Base-by-base conservation (phyloP, 805 yeast genomes). In the Candida ovalis region DNA sequence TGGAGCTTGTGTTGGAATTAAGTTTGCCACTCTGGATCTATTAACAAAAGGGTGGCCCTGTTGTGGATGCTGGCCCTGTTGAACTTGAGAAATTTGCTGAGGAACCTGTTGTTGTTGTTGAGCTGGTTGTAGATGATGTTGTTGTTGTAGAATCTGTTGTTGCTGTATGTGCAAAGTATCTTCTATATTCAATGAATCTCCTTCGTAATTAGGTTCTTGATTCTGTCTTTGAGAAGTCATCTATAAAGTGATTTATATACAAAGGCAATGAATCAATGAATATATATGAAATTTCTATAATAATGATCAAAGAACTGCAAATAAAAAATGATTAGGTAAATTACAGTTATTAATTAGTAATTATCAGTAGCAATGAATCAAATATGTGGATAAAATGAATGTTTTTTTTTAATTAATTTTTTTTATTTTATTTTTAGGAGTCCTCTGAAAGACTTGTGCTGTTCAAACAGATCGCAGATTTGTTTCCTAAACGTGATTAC, bases 1-100 rank as follows among this genome's bases (percentile, higher is more conserved):
- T 28, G 62, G 48, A n/a, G 62, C 61, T 42, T 53, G 59, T 13
- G 45, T 40, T 25, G 57, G 48, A 33, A 46, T 43, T 8, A 52
- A 33, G 22, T 42, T 51, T n/a, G 51, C 44, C 9, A 60, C 52
- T 44, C 60, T 50, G 9, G 50, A 24, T 32, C 57, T 52, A 32
- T 47, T 38, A 12, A 35, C 17, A 9, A 13, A 12, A 18, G 33
- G 23, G 30, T 21, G 24, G 28, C 13, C 27, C 13, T 32, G 32
- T 24, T 12, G 19, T 23, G 38, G 32, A 3, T 25, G 23, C 27
- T 33, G 24, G 25, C 36, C 25, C 3, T 24, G 45, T n/a, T 23
- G 39, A n/a, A 35, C 9, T 25, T 28, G 32, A 35, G 27, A 23
- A 5, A 8, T 39, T n/a, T 32, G 24, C n/a, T 32, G 51, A 18